Base-by-base conservation (phyloP, 2,329 filamentous ascomycete species). In the Thielaviopsis musarum region DNA sequence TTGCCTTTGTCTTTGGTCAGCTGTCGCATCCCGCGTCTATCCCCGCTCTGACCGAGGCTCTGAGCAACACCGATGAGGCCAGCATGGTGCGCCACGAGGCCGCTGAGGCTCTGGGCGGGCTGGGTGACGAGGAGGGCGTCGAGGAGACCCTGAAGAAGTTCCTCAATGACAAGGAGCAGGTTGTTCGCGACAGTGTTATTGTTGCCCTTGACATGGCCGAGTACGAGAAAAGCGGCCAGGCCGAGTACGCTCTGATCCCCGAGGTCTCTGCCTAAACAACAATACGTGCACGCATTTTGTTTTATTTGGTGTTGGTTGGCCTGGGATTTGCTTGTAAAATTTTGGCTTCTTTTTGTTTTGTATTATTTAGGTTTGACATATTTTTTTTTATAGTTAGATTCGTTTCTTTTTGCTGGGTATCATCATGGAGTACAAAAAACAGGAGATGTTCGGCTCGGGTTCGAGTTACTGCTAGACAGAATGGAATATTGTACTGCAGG, bases 61-160 rank as follows among this genome's bases (percentile, higher is more conserved):
- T 98, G 61, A 86, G 86, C 66, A 79, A 98, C 70, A 74, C 80
- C 55, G 77, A 87, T 59, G 93, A 98, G 74, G 86, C 82, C 24
- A 90, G 91, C 67, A 98, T 98, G 93, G 93, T 98, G 60, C 84
- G 93, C 60, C 93, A 98, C 69, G 93, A 98, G 73, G 94, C 93
- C 55, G 93, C 94, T 1, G 93, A 98, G 74, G 93, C 93, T 24
- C 81, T 98, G 26, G 93, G 93, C 26, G 95, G 91, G 67, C 77
- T 98, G 34, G 94, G 93, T 24, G 89, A 95, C 22, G 91, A 96
- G 71, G 86, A 90, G 54, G 91, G 91, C 21, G 93, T 98, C 13
- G 91, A 96, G 69, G 88, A 89, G 59, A 85, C 83, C 3, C 70
- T 98, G 67, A 88, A 82, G 72, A 79, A 77, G 64, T 97, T 96